A percentile compares a stretch with the other conserved stretches of the same genome.
phyloP scores from a whole-genome alignment of 768 basidiomycete species.

The Lactarius psammicola region DNA sequence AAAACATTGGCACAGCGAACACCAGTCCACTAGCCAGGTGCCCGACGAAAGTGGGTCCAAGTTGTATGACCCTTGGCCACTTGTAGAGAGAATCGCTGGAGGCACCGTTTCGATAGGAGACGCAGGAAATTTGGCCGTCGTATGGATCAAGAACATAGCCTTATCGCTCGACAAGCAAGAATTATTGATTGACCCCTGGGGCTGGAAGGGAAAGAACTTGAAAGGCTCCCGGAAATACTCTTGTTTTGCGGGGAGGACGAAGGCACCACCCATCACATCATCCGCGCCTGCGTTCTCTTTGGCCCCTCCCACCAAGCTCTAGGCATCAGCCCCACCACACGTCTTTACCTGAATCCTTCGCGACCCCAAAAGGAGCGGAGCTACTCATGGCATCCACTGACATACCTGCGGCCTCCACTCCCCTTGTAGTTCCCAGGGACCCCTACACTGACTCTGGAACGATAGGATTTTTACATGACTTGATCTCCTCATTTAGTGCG shows the following conservation, averaged over 20 bases:
- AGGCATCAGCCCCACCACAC: background rate
- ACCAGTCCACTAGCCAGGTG: slow-evolving; percentile 5
- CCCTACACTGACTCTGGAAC: too few relatives aligned
- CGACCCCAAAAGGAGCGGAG: too few relatives aligned
- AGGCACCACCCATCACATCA: background rate
- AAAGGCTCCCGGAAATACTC: background rate
- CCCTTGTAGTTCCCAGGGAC: too few relatives aligned
- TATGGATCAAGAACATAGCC: background rate
- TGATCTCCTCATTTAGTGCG: too few relatives aligned
- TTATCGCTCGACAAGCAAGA: background rate
- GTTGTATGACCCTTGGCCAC: slow-evolving; percentile 13
- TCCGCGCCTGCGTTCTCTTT: background rate
- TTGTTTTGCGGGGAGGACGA: background rate
- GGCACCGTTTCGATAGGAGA: background rate
- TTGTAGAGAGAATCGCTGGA: background rate
- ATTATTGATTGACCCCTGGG: background rate
- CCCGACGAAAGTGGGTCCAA: background rate
- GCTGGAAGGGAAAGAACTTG: background rate
- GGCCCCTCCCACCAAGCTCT: background rate
- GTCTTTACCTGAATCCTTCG: too few relatives aligned
- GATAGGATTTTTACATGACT: too few relatives aligned
- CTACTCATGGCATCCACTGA: too few relatives aligned
- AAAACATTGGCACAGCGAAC: background rate
- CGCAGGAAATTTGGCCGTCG: background rate
- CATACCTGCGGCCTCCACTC: too few relatives aligned